phyloP scores from a whole-genome alignment of 768 basidiomycete species.

The Krasilnikovozyma curviuscula region DNA sequence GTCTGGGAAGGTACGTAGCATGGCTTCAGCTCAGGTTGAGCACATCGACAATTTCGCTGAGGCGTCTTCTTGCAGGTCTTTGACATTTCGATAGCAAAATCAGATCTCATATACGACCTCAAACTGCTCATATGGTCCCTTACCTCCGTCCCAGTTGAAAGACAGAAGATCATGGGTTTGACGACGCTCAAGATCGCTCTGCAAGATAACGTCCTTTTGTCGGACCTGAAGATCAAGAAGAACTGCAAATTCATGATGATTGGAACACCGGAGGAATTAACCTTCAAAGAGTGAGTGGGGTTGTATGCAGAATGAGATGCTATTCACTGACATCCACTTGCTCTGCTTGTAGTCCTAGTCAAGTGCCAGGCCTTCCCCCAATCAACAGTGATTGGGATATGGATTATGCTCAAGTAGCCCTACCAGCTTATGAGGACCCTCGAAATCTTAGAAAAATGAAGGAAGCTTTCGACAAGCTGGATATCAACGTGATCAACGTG shows the following conservation, averaged over 20 bases:
- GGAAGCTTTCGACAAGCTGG: slow-evolving; percentile 42
- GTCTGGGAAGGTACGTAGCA: no score
- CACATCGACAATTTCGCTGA: no score
- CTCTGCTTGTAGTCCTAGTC: neutral
- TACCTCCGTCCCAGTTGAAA: slow-evolving; percentile 60
- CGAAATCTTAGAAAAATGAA: slow-evolving; percentile 64
- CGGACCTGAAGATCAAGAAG: slow-evolving; percentile 38
- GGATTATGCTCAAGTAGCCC: slow-evolving; percentile 44
- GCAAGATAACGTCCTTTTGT: slow-evolving; percentile 47
- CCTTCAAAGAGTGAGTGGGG: slow-evolving; percentile 50
- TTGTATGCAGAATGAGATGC: neutral
- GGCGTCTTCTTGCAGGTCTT: no score
- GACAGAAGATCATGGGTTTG: slow-evolving; percentile 73
- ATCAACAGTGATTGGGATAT: slow-evolving; percentile 58
- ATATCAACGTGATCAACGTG: slow-evolving; percentile 19
- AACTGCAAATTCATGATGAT: slow-evolving; percentile 66
- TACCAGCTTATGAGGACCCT: slow-evolving; percentile 41
- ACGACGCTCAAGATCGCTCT: slow-evolving; percentile 59
- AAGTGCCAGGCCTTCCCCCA: slow-evolving; percentile 40
- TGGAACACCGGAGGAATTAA: slow-evolving; percentile 67
- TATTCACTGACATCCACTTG: neutral
- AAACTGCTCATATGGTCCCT: slow-evolving; percentile 45
- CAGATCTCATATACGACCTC: slow-evolving; percentile 67
- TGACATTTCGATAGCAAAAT: no score
- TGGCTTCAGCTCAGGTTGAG: no score